Base-by-base conservation (phyloP, 2,329 filamentous ascomycete genomes). In the Exophiala phaeomuriformis region DNA sequence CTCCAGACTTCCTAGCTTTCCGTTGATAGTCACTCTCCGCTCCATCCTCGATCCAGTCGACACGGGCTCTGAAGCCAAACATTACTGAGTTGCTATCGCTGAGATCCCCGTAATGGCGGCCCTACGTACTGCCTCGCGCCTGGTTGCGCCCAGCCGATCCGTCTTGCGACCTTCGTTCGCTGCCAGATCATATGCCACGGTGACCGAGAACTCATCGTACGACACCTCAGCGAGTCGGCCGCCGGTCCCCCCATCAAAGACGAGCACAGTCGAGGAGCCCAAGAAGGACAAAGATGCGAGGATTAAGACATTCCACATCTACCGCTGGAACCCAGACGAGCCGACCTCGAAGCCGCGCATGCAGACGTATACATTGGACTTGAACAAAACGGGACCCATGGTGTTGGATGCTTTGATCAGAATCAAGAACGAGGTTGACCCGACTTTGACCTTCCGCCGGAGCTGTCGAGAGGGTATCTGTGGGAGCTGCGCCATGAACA, bases 371-470 rank as follows among this genome's bases (percentile, higher is more conserved):
- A 88, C 87, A 35, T 78, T 98, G 67, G 93, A 98, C 70, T 76
- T 98, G 65, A 97, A 97, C 80, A 96, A 97, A 85, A 98, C 93
- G 40, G 93, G 93, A 32, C 93, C 93, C 63, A 98, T 98, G 93
- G 85, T 98, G 75, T 76, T 98, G 67, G 93, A 98, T 72, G 93
- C 93, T 52, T 77, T 98, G 66, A 93, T 98, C 72, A 81, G 91
- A 66, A 96, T 98, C 76, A 98, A 98, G 86, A 98, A 98, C 74
- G 93, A 98, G 81, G 75, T 95, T 60, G 93, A 98, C 73, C 90
- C 93, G 48, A 97, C 93, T 43, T 75, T 98, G 67, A 97, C 93
- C 51, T 98, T 98, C 80, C 83, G 93, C 70, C 77, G 93, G 72
- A 94, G 88, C 73, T 98, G 93, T 77, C 81, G 93, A 75, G 93